Evolutionary conservation across 225 moss, liverwort and hornwort genomes (phyloP).

Genomic region (Straminergon stramineum): DNA sequence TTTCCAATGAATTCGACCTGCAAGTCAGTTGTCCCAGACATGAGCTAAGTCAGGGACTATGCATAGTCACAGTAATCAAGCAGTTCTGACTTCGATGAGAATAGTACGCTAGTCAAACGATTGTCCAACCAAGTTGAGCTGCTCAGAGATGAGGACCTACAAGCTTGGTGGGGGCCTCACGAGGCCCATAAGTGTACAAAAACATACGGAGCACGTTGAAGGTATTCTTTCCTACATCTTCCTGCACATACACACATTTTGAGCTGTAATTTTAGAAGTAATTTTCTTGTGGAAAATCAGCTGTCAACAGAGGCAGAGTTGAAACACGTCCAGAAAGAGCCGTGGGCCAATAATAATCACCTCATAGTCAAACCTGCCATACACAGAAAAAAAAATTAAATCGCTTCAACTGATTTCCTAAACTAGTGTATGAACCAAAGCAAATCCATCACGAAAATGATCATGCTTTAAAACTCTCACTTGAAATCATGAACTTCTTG

Average conservation of each 20-base stretch:
- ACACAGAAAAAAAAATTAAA: not conserved
- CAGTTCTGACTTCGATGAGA: not conserved
- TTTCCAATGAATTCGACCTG: conserved; percentile 73
- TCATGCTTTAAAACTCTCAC: not conserved
- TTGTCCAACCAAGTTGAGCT: not conserved
- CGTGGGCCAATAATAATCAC: conserved; percentile 12
- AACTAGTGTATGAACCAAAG: not conserved
- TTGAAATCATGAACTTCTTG: not conserved
- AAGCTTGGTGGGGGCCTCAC: conserved; percentile 59
- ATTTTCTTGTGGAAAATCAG: not conserved
- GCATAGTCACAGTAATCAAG: not conserved
- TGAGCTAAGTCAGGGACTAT: not conserved
- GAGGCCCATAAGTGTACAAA: conserved; percentile 52
- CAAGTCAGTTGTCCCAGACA: not conserved
- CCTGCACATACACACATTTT: conserved; percentile 31
- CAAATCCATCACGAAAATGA: not conserved
- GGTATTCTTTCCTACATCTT: conserved; percentile 83
- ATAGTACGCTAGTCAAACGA: not conserved
- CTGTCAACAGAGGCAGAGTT: not conserved
- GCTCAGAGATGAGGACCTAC: conserved; percentile 32
- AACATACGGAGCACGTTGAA: conserved; percentile 91
- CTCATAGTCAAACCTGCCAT: conserved; percentile 90
- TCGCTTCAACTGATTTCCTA: not conserved
- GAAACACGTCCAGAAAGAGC: not conserved
- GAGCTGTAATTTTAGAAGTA: not conserved